Percentiles rank a stretch among this genome's conserved stretches.
Evolutionary conservation across 148 eudicot genomes (phyloP).

Genomic region (Simmondsia chinensis): DNA sequence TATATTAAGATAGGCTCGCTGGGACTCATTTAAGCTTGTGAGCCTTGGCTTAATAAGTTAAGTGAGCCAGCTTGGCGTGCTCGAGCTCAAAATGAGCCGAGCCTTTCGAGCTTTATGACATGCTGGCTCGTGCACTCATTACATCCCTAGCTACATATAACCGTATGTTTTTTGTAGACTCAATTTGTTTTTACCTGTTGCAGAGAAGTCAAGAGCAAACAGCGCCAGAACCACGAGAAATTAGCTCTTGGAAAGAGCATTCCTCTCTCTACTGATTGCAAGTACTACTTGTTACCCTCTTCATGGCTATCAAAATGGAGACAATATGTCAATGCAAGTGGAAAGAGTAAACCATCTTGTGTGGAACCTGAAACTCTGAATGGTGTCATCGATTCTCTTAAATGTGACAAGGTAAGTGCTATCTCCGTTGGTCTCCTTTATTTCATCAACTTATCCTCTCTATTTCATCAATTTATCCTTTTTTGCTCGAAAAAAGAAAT

Average conservation of each 20-base stretch:
- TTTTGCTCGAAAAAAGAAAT: too few species aligned
- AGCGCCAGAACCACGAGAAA: conserved; percentile 85
- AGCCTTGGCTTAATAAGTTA: too few species aligned
- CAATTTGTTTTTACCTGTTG: conserved; percentile 16
- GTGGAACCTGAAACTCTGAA: conserved; percentile 57
- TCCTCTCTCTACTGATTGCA: conserved; percentile 33
- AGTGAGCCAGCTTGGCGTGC: too few species aligned
- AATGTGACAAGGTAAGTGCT: conserved; percentile 56
- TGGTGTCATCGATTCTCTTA: conserved; percentile 34
- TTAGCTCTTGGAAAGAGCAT: conserved; percentile 59
- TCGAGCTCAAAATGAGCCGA: too few species aligned
- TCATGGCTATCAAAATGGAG: conserved; percentile 90
- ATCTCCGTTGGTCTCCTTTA: background rate
- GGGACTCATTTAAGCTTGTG: too few species aligned
- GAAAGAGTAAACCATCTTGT: conserved; percentile 46
- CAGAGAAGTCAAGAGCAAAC: conserved; percentile 77
- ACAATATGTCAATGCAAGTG: conserved; percentile 56
- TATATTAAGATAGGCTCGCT: too few species aligned
- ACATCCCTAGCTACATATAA: too few species aligned
- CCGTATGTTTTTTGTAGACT: too few species aligned
- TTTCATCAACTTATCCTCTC: too few species aligned
- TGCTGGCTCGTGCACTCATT: too few species aligned
- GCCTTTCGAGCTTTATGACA: too few species aligned
- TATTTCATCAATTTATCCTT: too few species aligned
- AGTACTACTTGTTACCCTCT: conserved; percentile 77